Base-by-base conservation (phyloP, 768 basidiomycete genomes). In the Suillus lakei region DNA sequence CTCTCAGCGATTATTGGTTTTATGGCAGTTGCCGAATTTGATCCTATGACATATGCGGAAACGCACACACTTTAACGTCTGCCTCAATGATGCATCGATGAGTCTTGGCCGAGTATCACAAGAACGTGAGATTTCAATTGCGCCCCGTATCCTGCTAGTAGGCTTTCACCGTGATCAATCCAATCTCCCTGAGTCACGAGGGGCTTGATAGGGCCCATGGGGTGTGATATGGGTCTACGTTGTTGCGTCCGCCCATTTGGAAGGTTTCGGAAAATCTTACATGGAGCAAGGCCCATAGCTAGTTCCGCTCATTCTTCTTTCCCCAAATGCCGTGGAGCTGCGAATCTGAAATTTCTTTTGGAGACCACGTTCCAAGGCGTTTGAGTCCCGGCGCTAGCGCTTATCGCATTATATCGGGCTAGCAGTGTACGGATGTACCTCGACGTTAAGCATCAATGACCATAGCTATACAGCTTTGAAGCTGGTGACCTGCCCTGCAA, bases 81-180 rank as follows among this genome's bases (percentile, higher is more conserved):
- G 12, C 26, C 46, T 58, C 23, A 26, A 36, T 58, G 58, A 59
- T 3, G 23, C 23, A 26, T 26, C 39, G 58, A 59, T 3, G 23
- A 18, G 51, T 39, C 56, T 58, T 58, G 26, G 39, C 21, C 18
- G 39, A 41, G 23, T 58, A 38, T 58, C 56, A 58, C 36, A 58
- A 39, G 18, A 41, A 59, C 16, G 36, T 58, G 38, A 39, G 36
- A 39, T 26, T 39, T 38, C 12, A 21, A 21, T 39, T 9, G 39
- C 15, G 5, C 26, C 26, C 26, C 36, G 9, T 28, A 18, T 26
- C 9, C 38, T 59, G 26, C 38, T 12, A 6, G 36, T 41, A 21
- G 26, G 26, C 26, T 30, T 59, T 59, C 28, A 41, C 38, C 16
- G 16, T 32, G 53, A 5, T 39, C 36, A 59, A 26, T 13, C 26